Base-by-base conservation (phyloP, 345 rosid species). In the Triadica sebifera region DNA sequence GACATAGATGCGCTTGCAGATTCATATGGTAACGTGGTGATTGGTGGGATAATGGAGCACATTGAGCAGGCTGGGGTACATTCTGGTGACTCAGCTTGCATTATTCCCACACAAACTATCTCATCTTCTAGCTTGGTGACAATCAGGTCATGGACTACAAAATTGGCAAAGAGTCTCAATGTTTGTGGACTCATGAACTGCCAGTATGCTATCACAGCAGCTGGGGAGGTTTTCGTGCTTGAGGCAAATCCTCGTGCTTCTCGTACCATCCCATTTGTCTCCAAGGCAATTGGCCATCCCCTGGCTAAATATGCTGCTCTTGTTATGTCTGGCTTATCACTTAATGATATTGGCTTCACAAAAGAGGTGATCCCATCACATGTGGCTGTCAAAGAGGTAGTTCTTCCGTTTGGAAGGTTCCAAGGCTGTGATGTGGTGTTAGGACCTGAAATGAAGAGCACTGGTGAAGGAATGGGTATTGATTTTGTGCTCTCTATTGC, bases 241-340 rank as follows among this genome's bases (percentile, higher is more conserved):
- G 99, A 95, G 84, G 99, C 97, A 20, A 95, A 95, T 83, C 98
- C 99, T 39, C 92, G 97, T 68, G 98, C 99, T 79, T 95, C 98
- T 39, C 94, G 97, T 24, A 93, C 98, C 10, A 94, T 95, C 58
- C 98, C 99, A 50, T 95, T 95, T 79, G 98, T 95, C 77, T 93
- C 99, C n/a, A 91, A 95, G 88, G 89, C 96, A 45, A 95, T 91
- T 67, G 99, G 99, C 41, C 98, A 93, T 73, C 99, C 97, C 12
- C 82, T 89, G 76, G 98, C 97, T 47, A 91, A 93, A 77, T 95
- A 95, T 77, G 99, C 98, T 49, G 94, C 96, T 12, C 90, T 91
- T 55, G 92, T 93, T 13, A 91, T 95, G 99, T 90, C 97, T 0
- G 99, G 99, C 24, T 87, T 81, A 78, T 85, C 93, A 39, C 96